Evolutionary conservation across 257 asterid species (phyloP).

Genomic region (Echium plantagineum): DNA sequence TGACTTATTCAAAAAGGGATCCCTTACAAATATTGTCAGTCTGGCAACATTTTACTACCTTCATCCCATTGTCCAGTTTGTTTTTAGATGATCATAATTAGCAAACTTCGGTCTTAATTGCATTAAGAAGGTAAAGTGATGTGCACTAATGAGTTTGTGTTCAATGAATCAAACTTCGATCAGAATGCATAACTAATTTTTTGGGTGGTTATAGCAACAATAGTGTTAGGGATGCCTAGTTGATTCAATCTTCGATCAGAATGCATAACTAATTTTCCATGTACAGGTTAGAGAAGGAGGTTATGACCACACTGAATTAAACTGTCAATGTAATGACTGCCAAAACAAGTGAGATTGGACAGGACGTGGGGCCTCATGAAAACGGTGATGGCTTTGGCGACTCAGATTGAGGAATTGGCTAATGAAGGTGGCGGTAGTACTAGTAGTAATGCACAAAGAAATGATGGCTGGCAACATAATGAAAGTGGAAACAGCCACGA

Average conservation of each 20-base stretch:
- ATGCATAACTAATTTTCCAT: conserved; percentile 6
- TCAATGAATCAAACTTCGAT: too few relatives aligned
- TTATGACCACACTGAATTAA: conserved; percentile 71
- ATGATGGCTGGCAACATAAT: neutral
- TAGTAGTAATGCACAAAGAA: neutral
- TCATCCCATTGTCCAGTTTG: too few relatives aligned
- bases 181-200: neutral
- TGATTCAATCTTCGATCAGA: conserved; percentile 1
- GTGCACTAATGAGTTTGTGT: too few relatives aligned
- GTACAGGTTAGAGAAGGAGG: conserved; percentile 85
- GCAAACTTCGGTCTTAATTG: too few relatives aligned
- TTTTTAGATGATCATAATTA: too few relatives aligned
- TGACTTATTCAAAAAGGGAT: neutral
- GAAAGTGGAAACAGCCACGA: conserved; percentile 24
- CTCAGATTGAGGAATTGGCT: conserved; percentile 1
- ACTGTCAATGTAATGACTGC: conserved; percentile 75
- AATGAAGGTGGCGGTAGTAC: conserved; percentile 1
- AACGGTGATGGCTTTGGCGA: conserved; percentile 2
- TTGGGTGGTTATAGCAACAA: neutral
- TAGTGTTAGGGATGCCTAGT: neutral
- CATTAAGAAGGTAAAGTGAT: too few relatives aligned
- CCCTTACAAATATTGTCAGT: neutral
- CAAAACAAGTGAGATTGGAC: conserved; percentile 18
- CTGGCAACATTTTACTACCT: too few relatives aligned
- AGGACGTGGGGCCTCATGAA: conserved; percentile 5